Conservation (phyloP, 345 rosid genomes). For the Rhizophora mangle region DNA sequence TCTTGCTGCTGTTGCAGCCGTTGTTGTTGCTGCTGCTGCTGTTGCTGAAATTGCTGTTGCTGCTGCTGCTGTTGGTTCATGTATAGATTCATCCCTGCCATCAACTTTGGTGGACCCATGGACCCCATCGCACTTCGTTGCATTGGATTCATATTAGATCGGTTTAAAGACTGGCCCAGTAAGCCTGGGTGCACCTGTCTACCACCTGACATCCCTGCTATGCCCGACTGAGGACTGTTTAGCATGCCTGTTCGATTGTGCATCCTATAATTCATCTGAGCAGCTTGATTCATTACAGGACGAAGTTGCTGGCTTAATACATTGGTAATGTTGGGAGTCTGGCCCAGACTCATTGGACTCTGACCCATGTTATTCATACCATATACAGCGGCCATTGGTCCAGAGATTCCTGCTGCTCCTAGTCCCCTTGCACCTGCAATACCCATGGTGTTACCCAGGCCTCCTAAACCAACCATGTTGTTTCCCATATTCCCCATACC, state of each 20-base stretch:
- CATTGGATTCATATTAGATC: slow-evolving; percentile 51
- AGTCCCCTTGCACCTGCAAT: slow-evolving; percentile 69
- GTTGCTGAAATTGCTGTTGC: slow-evolving; percentile 31
- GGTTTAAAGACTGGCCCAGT: slow-evolving; percentile 58
- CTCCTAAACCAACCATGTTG: slow-evolving; percentile 61
- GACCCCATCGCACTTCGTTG: slow-evolving; percentile 61
- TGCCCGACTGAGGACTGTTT: slow-evolving; percentile 61
- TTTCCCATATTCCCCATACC: slow-evolving; percentile 62
- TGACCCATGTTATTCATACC: slow-evolving; percentile 61
- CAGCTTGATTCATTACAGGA: slow-evolving; percentile 44
- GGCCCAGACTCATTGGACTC: slow-evolving; percentile 55
- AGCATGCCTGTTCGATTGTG: slow-evolving; percentile 33
- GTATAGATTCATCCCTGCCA: slow-evolving; percentile 56
- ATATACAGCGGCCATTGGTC: slow-evolving; percentile 60
- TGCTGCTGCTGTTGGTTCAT: slow-evolving; percentile 60
- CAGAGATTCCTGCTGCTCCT: slow-evolving; percentile 60
- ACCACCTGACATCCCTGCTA: slow-evolving; percentile 58
- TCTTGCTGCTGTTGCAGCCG: slow-evolving; percentile 40
- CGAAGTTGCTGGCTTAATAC: slow-evolving; percentile 58
- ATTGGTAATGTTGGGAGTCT: slow-evolving; percentile 45
- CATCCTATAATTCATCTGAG: slow-evolving; percentile 29
- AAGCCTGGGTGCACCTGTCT: slow-evolving; percentile 63
- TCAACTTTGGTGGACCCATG: slow-evolving; percentile 91
- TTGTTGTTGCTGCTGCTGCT: slow-evolving; percentile 31
- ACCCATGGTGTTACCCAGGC: slow-evolving; percentile 51